Conservation (phyloP, 2,329 filamentous ascomycete species). For the Hymenoscyphus salicellus region DNA sequence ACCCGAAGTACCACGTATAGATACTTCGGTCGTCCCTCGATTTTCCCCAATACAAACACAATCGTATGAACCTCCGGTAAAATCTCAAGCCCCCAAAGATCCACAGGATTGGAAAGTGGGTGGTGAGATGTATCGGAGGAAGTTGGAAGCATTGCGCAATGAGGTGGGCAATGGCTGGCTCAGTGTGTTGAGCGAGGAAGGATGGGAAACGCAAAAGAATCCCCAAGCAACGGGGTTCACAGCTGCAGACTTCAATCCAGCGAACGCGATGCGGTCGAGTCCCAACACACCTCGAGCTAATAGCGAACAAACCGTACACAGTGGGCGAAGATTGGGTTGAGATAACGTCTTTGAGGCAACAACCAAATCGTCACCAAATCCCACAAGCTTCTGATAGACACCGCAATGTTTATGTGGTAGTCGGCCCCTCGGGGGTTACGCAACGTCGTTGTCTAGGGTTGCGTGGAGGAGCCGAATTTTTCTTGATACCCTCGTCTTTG, state of each 20-base stretch:
- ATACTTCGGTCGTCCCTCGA: slow-evolving; percentile 30
- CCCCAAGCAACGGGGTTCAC: slow-evolving; percentile 26
- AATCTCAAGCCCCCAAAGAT: slow-evolving; percentile 26
- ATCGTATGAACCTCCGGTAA: slow-evolving; percentile 20
- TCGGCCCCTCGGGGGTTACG: background rate
- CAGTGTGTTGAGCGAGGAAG: slow-evolving; percentile 78
- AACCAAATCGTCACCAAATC: background rate
- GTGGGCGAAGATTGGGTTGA: slow-evolving; percentile 36
- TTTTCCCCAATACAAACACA: slow-evolving; percentile 31
- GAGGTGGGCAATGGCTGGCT: slow-evolving; percentile 87
- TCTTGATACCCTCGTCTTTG: slow-evolving; percentile 30
- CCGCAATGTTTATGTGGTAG: background rate
- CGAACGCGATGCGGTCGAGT: slow-evolving; percentile 31
- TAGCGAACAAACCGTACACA: slow-evolving; percentile 37
- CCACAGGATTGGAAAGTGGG: slow-evolving; percentile 61
- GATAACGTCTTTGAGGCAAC: background rate
- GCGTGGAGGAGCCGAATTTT: slow-evolving; percentile 11
- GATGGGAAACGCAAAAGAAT: slow-evolving; percentile 47
- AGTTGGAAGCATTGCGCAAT: slow-evolving; percentile 80
- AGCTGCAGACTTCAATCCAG: slow-evolving; percentile 31
- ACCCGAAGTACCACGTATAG: slow-evolving; percentile 30
- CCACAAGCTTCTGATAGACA: background rate
- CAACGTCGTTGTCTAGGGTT: background rate
- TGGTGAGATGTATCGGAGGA: slow-evolving; percentile 79
- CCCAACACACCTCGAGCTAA: slow-evolving; percentile 31